Base-by-base conservation (phyloP, 306 rosid species). In the Gynostemma pentaphyllum region DNA sequence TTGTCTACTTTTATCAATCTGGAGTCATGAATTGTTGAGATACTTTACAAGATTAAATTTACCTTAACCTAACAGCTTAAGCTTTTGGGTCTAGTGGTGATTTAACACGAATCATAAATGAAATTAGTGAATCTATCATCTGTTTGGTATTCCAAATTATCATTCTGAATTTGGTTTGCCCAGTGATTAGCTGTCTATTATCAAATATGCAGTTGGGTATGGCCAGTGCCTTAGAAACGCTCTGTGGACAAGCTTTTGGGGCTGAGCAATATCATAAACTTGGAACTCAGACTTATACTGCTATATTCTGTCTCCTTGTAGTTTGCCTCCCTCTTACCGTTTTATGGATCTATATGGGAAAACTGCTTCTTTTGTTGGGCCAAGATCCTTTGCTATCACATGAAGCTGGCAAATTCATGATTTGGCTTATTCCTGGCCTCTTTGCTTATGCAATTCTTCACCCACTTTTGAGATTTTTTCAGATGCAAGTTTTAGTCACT, bases 361-460 rank as follows among this genome's bases (percentile, higher is more conserved):
- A 66, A 4, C 44, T 91, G 62, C 83, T 91, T 18, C 18, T 78
- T 23, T 72, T 74, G 15, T 28, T 82, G 27, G 97, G 95, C 4
- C 97, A 87, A 71, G 96, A 91, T 74, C 86, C 96, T 80, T 51
- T 71, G 24, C 85, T 91, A 64, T 76, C 96, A 19, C 73, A 19
- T 11, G 89, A 85, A 79, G 86, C 95, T 5, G 96, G 89, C 0
- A 78, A 60, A 47, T 81, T 83, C 79, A 40, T 64, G 21, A 52
- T 70, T 4, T 85, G 86, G 79, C 95, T 91, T 57, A 19, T 87
- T 54, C 97, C 95, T 29, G 79, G 86, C 55, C 86, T 87, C 64
- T 75, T 85, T 53, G 97, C 87, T 22, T 69, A 65, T 69, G 96
- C 84, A 60, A 40, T 73, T 53, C 79, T 87, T n/a, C 85, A 79